A percentile compares a stretch with the other conserved stretches of the same genome.
Conservation (phyloP, 768 basidiomycete species). For the Rhizopogon sp. region DNA sequence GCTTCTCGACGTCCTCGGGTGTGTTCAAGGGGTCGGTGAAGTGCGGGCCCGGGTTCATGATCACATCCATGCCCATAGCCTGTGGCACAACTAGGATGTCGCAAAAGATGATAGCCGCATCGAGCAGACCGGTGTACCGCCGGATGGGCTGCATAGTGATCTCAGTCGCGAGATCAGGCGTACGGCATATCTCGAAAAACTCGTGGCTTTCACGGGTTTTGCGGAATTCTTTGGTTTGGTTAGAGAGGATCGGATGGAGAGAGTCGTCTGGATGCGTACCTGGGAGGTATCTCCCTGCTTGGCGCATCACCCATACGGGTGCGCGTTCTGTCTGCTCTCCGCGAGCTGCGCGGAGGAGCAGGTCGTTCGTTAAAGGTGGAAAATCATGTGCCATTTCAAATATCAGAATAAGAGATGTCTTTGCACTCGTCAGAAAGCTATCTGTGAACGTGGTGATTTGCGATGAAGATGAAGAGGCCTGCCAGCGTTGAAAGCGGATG, state of each 20-base stretch:
- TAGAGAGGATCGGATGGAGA: neutral
- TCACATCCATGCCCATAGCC: slow-evolving; percentile 92
- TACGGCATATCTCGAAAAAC: slow-evolving; percentile 94
- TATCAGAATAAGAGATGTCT: neutral
- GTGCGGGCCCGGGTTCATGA: slow-evolving; percentile 89
- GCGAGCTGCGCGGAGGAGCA: slow-evolving; percentile 82
- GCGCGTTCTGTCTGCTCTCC: slow-evolving; percentile 89
- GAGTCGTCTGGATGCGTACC: slow-evolving; percentile 41
- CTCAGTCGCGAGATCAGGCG: slow-evolving; percentile 83
- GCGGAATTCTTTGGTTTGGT: slow-evolving; percentile 66
- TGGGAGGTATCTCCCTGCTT: slow-evolving; percentile 93
- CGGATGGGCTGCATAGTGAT: slow-evolving; percentile 93
- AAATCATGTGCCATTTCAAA: slow-evolving; percentile 40
- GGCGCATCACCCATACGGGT: slow-evolving; percentile 99
- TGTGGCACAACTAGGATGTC: slow-evolving; percentile 98
- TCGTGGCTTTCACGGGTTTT: slow-evolving; percentile 80
- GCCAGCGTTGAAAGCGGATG: no score
- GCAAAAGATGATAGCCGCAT: slow-evolving; percentile 96
- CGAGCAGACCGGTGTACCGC: slow-evolving; percentile 79
- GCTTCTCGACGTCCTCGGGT: slow-evolving; percentile 65
- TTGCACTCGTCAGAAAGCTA: neutral
- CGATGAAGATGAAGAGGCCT: neutral
- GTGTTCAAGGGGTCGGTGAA: slow-evolving; percentile 83
- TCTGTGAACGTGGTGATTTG: neutral
- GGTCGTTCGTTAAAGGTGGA: slow-evolving; percentile 80